These are phyloP conservation scores for Sphaerulina vaccinii DNA, from an alignment of 2,329 filamentous ascomycete species.

Conservation along the genomic window DNA sequence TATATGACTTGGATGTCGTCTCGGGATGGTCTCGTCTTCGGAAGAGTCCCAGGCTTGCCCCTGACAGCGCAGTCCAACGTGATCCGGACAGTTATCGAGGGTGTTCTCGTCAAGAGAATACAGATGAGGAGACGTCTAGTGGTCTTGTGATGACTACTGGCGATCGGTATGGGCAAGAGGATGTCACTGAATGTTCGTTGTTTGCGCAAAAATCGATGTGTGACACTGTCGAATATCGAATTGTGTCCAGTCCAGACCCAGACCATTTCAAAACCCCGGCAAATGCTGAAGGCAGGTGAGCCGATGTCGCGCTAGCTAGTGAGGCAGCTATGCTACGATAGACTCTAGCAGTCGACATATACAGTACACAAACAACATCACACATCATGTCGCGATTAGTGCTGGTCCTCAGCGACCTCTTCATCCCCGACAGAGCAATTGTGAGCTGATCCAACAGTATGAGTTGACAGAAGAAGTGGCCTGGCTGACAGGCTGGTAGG, in stretches of 20 bases:
- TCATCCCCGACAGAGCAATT: constrained; percentile 88
- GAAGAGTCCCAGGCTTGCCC: constrained; percentile 3
- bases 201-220: no score
- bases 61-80: background rate
- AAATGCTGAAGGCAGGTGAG: background rate
- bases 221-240: no score
- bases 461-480: constrained; percentile 1
- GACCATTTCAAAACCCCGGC: background rate
- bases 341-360: background rate
- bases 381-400: constrained; percentile 81
- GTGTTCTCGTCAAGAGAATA: constrained; percentile 9
- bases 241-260: background rate
- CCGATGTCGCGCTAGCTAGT: no score
- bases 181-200: no score
- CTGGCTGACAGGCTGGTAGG: constrained; percentile 43
- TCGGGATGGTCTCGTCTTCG: background rate
- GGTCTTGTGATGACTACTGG: background rate
- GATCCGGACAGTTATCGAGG: constrained; percentile 12
- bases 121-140: background rate
- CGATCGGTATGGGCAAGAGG: background rate
- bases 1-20: background rate
- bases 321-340: no score
- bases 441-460: constrained; percentile 37
- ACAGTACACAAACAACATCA: background rate
- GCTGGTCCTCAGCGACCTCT: constrained; percentile 87